These are phyloP conservation scores for Hypoxylon fragiforme DNA, from an alignment of 495 filamentous ascomycete genomes.

Conservation along the genomic window DNA sequence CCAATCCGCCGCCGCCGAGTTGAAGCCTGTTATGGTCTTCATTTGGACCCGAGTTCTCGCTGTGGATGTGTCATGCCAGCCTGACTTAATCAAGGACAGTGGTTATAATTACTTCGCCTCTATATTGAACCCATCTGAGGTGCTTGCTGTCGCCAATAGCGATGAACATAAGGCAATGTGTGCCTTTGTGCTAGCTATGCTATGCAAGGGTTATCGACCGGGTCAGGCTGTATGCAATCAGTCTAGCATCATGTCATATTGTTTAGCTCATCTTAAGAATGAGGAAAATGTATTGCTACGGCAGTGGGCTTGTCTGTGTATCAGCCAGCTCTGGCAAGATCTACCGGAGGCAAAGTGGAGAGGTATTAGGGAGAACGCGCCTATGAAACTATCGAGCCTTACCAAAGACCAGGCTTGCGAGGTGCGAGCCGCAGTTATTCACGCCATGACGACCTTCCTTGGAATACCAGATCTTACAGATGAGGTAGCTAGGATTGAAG, in stretches of 20 bases:
- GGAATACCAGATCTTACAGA: conserved; percentile 92
- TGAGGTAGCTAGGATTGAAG: conserved; percentile 87
- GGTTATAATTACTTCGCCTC: conserved; percentile 95
- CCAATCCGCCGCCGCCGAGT: conserved; percentile 89
- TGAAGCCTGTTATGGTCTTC: conserved; percentile 99
- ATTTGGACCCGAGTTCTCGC: conserved; percentile 98
- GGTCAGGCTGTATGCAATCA: conserved; percentile 86
- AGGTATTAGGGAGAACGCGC: conserved; percentile 81
- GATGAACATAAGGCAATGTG: conserved; percentile 98
- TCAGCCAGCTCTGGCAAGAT: conserved; percentile 93
- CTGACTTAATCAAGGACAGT: conserved; percentile 91
- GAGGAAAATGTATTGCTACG: conserved; percentile 83
- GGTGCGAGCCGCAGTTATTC: conserved; percentile 88
- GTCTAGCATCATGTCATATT: conserved; percentile 83
- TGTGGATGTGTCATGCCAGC: conserved; percentile 89
- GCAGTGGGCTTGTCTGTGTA: conserved; percentile 95
- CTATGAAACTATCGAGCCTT: conserved; percentile 73
- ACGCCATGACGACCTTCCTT: conserved; percentile 90
- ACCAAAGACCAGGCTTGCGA: conserved; percentile 91
- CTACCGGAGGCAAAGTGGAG: conserved; percentile 92
- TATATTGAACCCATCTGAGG: conserved; percentile 80
- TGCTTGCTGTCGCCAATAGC: conserved; percentile 79
- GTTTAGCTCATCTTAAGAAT: conserved; percentile 78
- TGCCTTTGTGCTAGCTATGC: conserved; percentile 94
- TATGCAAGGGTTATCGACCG: conserved; percentile 90